These are phyloP conservation scores for Ceratorhiza oryzae-sativae DNA, from an alignment of 1,284 basidiomycete species.

Conservation along the genomic window DNA sequence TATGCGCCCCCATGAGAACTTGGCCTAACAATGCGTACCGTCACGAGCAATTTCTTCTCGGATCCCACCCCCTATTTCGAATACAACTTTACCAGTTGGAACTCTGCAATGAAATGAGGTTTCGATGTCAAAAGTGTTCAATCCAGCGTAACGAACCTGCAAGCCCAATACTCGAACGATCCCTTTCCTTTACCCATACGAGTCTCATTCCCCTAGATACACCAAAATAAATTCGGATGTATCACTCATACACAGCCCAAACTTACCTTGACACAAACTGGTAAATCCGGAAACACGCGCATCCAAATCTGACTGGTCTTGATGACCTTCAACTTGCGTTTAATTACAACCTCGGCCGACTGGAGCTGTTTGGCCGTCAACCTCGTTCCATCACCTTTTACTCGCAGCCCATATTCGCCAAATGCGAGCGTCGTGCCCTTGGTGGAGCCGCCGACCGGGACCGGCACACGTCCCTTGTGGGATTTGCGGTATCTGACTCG, in stretches of 20 bases:
- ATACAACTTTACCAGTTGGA: slow-evolving; percentile 89
- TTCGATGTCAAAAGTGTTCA: background rate
- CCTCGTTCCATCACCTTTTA: slow-evolving; percentile 78
- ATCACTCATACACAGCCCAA: background rate
- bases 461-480: slow-evolving; percentile 86
- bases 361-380: slow-evolving; percentile 92
- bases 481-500: slow-evolving; percentile 83
- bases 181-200: slow-evolving; percentile 99
- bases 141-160: slow-evolving; percentile 65
- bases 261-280: slow-evolving; percentile 92
- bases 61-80: slow-evolving; percentile 92
- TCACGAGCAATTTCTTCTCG: slow-evolving; percentile 93
- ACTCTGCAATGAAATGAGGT: slow-evolving; percentile 62
- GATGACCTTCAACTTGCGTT: slow-evolving; percentile 88
- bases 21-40: slow-evolving; percentile 59
- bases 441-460: slow-evolving; percentile 87
- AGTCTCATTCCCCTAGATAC: slow-evolving; percentile 89
- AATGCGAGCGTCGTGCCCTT: slow-evolving; percentile 93
- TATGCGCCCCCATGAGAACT: slow-evolving; percentile 4
- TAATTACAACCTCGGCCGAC: slow-evolving; percentile 86
- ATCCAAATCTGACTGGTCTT: slow-evolving; percentile 91
- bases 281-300: slow-evolving; percentile 95
- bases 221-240: background rate
- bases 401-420: slow-evolving; percentile 91
- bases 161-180: slow-evolving; percentile 97